Evolutionary conservation across 1,139 yeast genomes (phyloP).

Genomic region (Pichia kudriavzevii): DNA sequence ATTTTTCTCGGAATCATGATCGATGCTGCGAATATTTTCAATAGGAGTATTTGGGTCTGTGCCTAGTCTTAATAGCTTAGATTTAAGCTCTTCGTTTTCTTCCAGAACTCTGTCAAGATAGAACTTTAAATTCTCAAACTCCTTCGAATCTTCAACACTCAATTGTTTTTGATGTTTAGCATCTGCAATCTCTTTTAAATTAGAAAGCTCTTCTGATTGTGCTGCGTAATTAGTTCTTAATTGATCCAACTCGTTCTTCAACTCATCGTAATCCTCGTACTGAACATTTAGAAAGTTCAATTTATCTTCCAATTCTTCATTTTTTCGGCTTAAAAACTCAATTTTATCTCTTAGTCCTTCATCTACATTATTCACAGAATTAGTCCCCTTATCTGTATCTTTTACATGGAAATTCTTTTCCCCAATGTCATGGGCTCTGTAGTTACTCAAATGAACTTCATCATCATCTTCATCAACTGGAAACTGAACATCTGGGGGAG

Average conservation of each 20-base stretch:
- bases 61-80: no score
- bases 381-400: not conserved
- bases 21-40: not conserved
- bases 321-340: constrained; percentile 14
- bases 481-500: constrained; percentile 12
- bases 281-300: constrained; percentile 4
- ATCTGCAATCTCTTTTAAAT: constrained; percentile 10
- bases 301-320: constrained; percentile 12
- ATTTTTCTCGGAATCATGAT: no score
- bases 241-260: constrained; percentile 7
- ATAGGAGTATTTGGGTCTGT: not conserved
- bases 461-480: constrained; percentile 11
- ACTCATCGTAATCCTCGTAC: constrained; percentile 5
- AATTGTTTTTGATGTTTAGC: constrained; percentile 11
- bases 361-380: constrained; percentile 3
- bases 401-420: constrained; percentile 9
- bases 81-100: constrained; percentile 12
- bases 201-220: constrained; percentile 9
- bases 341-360: constrained; percentile 6
- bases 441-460: constrained; percentile 5
- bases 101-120: constrained; percentile 16
- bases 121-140: constrained; percentile 12
- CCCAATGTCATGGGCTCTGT: constrained; percentile 20
- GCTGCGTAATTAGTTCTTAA: constrained; percentile 4
- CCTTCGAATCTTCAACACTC: constrained; percentile 11